A percentile compares a stretch with the other conserved stretches of the same genome.
phyloP scores from a whole-genome alignment of 768 basidiomycete genomes.

The Kwoniella botswanensis region DNA sequence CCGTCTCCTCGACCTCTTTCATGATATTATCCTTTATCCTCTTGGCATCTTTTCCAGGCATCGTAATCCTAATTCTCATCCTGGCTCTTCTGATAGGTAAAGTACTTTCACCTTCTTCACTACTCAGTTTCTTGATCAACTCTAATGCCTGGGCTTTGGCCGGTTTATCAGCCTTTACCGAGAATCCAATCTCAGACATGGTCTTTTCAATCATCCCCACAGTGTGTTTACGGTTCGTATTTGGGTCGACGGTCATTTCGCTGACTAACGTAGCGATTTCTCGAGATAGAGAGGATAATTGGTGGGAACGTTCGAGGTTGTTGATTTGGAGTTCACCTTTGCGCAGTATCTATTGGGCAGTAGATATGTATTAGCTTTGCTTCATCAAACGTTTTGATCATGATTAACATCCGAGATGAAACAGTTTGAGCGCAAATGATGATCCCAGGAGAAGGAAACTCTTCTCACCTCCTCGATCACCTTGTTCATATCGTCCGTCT shows the following conservation, averaged over 20 bases:
- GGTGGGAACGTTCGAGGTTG: constrained; percentile 94
- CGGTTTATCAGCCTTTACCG: constrained; percentile 82
- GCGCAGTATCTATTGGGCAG: constrained; percentile 72
- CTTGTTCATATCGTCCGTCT: constrained; percentile 71
- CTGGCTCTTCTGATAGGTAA: constrained; percentile 89
- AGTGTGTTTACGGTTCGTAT: constrained; percentile 84
- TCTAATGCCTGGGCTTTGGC: constrained; percentile 79
- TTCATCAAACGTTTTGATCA: too few species aligned
- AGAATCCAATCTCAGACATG: constrained; percentile 92
- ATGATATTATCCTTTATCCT: constrained; percentile 72
- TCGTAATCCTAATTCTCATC: constrained; percentile 84
- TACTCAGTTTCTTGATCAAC: constrained; percentile 42
- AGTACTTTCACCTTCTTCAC: constrained; percentile 22
- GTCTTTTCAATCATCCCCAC: constrained; percentile 97
- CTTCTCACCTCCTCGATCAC: constrained; percentile 76
- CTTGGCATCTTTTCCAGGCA: constrained; percentile 73
- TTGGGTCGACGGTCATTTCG: constrained; percentile 93
- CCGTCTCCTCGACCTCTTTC: constrained; percentile 77
- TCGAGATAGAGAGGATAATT: constrained; percentile 75
- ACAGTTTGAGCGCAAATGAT: background rate
- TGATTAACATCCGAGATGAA: too few species aligned
- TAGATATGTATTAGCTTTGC: too few species aligned
- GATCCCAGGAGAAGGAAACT: background rate
- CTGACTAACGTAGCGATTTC: constrained; percentile 95
- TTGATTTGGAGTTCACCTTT: constrained; percentile 97